phyloP scores from a whole-genome alignment of 2,329 filamentous ascomycete genomes.

The Sarocladium kiliense region DNA sequence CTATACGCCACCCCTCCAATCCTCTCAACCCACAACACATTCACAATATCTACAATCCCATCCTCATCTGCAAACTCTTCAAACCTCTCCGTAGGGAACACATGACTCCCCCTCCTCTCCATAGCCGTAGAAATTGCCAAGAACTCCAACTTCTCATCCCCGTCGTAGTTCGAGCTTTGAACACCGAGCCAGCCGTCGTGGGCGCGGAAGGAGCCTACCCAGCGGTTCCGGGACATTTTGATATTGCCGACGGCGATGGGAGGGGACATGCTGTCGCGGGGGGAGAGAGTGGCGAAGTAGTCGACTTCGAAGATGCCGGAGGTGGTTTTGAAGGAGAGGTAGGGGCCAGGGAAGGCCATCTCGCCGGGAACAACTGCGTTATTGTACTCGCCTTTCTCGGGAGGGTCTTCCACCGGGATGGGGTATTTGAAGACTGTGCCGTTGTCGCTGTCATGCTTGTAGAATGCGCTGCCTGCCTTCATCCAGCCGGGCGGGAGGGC shows the following conservation, averaged over 20 bases:
- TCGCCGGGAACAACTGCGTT: slow-evolving; percentile 20
- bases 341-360: slow-evolving; percentile 29
- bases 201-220: slow-evolving; percentile 38
- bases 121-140: slow-evolving; percentile 35
- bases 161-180: slow-evolving; percentile 40
- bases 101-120: slow-evolving; percentile 35
- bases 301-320: slow-evolving; percentile 35
- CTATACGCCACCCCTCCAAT: slow-evolving; percentile 37
- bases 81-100: slow-evolving; percentile 33
- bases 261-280: slow-evolving; percentile 29
- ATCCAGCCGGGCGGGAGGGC: slow-evolving; percentile 35
- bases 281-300: slow-evolving; percentile 28
- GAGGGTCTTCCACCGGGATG: slow-evolving; percentile 31
- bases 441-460: slow-evolving; percentile 33
- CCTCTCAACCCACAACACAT: slow-evolving; percentile 41
- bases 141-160: slow-evolving; percentile 38
- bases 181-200: slow-evolving; percentile 41
- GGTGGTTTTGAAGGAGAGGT: slow-evolving; percentile 35
- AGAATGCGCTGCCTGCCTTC: slow-evolving; percentile 28
- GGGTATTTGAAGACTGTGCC: slow-evolving; percentile 36
- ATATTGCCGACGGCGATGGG: slow-evolving; percentile 39
- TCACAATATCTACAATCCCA: slow-evolving; percentile 39
- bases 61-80: slow-evolving; percentile 36
- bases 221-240: slow-evolving; percentile 28
- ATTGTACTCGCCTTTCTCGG: slow-evolving; percentile 23